Conservation (phyloP, 2,329 filamentous ascomycete species). For the Didymella lethalis region DNA sequence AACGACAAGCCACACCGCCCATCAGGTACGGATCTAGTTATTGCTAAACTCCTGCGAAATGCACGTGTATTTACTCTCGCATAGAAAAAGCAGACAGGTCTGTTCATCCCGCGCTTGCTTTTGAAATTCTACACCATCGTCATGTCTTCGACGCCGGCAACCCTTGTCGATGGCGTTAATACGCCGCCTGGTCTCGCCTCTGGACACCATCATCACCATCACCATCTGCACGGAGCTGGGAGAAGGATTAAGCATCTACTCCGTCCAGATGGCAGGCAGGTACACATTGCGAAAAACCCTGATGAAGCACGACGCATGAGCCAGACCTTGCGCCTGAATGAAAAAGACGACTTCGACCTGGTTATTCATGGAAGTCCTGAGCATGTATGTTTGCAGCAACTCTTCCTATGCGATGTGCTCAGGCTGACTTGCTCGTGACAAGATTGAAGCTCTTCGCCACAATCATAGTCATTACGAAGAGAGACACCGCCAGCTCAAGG, state of each 20-base stretch:
- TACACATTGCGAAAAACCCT: conserved; percentile 65
- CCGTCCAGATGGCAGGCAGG: conserved; percentile 63
- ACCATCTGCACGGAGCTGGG: conserved; percentile 40
- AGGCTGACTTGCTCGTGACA: conserved; percentile 2
- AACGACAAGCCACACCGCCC: conserved; percentile 3
- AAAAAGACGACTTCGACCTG: conserved; percentile 60
- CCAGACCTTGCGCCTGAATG: conserved; percentile 52
- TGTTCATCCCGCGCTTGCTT: too few species aligned
- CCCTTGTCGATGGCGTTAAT: not conserved
- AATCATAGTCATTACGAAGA: conserved; percentile 63
- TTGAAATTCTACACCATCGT: not conserved
- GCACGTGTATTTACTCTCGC: not conserved
- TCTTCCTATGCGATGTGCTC: too few species aligned
- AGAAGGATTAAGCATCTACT: conserved; percentile 62
- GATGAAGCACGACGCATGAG: conserved; percentile 62
- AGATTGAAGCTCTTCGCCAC: conserved; percentile 58
- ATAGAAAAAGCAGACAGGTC: not conserved
- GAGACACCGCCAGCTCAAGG: conserved; percentile 57
- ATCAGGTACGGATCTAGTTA: too few species aligned
- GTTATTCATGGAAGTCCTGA: conserved; percentile 66
- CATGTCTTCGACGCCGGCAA: conserved; percentile 12
- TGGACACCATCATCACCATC: conserved; percentile 25
- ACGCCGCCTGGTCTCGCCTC: not conserved
- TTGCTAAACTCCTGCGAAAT: not conserved
- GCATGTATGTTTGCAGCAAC: conserved; percentile 43